Evolutionary conservation across 2,329 filamentous ascomycete genomes (phyloP), one percentile per base, ranked within the genome.

Genomic region (Blastomyces percursus): DNA sequence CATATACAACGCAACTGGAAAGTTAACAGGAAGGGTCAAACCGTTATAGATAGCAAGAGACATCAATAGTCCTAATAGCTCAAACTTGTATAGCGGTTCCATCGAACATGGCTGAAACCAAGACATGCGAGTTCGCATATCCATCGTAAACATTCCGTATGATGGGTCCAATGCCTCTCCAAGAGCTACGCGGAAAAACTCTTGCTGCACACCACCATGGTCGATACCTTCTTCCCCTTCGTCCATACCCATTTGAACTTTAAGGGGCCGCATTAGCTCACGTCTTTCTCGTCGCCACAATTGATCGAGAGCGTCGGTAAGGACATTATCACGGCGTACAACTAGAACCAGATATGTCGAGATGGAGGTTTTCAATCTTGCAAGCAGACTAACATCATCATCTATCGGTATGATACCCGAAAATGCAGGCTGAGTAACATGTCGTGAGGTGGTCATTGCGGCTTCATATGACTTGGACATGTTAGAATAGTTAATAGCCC

Each of bases 21-120:
- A 94, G 1, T 88, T 96, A 51, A 97, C 82, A 0, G 94, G 94
- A 0, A 99, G 79, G 0, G 92, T 96, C 30, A 97, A 80, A 1
- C 93, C 93, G 67, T 99, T 99, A 76, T 94, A 96, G 4, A 97
- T 78, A 5, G 94, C 94, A 21, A 99, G 80, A 0, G 90, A 95
- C 66, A 96, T 81, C n/a, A 97, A 77, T 12, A 96, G 76, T 0
- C 94, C 94, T 40, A 96, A 80, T 24, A 97, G 82, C 73, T 97
- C 91, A 69, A 89, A 97, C 71, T 94, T 94, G 84, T 93, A 94
- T 7, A 89, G 79, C 1, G 91, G 90, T 65, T 95, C 91, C 8
- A 90, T 76, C 5, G 91, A 90, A 6, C 86, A 85, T 0, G 93
- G 90, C 57, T 88, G 85, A 69, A 99, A 96, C 90, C 91, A 99